Evolutionary conservation across 192 early-diverging fungal genomes (phyloP), one percentile per base, ranked within the genome.

Genomic region (Gaertneriomyces sp.): DNA sequence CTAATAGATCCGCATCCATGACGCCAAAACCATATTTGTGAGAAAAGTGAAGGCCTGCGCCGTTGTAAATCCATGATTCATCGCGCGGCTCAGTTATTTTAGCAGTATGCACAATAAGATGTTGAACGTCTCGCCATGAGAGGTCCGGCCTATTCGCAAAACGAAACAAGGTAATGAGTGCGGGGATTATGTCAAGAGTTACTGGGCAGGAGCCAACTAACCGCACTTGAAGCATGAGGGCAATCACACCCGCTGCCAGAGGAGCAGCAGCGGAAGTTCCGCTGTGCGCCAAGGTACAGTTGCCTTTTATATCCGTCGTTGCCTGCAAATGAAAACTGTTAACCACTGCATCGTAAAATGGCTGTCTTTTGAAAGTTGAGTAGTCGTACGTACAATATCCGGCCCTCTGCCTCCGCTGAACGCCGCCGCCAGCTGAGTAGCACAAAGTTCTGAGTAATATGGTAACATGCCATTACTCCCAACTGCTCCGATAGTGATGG

Each of bases 241-340:
- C 91, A 74, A 92, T 89, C 19, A 96, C 86, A 14, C 94, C 96
- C 0, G 95, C 84, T 4, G 89, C 95, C 44, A 98, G 69, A 5
- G 96, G 95, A 0, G 96, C 96, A 7, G 96, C 94, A 4, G 95
- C 96, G 9, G 92, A 93, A 5, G 96, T 99, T 5, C 96, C 96
- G 20, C 89, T 88, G 72, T 97, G 95, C 33, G 74, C 72, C 60
- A 72, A 72, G 0, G 93, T 90, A 74, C 93, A 99, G 44, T 75
- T 44, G 42, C 81, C 73, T 43, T 81, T 6, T 84, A 91, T 45
- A 71, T 98, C 93, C 12, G 93, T 92, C 1, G 94, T 97, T 47
- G 80, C 88, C 91, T 92, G 69, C 14, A 38, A 45, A 61, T 19
- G 61, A 56, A 53, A 42, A 17, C n/a, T 14, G 60, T 51, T 20